These are phyloP conservation scores for Trametes gibbosa DNA, from an alignment of 768 basidiomycete species.

Conservation along the genomic window DNA sequence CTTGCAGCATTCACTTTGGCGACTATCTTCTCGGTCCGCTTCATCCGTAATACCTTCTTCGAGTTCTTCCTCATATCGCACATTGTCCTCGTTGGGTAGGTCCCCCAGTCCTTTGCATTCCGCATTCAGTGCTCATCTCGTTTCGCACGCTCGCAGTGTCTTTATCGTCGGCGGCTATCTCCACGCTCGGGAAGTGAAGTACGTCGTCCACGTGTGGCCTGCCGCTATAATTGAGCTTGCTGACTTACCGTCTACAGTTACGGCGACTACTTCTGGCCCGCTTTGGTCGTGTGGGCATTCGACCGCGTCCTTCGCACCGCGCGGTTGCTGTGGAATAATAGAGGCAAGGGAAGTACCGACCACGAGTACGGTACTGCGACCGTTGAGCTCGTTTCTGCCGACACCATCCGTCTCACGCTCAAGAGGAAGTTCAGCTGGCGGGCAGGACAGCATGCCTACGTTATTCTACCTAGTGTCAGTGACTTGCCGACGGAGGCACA, in stretches of 20 bases:
- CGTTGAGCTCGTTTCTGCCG: slow-evolving; percentile 42
- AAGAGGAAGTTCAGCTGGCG: slow-evolving; percentile 42
- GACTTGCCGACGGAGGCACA: slow-evolving; percentile 40
- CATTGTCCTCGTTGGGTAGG: slow-evolving; percentile 30
- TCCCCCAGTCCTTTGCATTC: neutral
- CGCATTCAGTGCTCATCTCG: neutral
- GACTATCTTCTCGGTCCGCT: slow-evolving; percentile 38
- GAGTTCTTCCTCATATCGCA: slow-evolving; percentile 38
- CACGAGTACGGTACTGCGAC: slow-evolving; percentile 26
- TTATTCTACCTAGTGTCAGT: slow-evolving; percentile 45
- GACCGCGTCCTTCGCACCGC: slow-evolving; percentile 42
- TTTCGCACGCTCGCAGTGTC: slow-evolving; percentile 28
- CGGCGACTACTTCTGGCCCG: slow-evolving; percentile 48
- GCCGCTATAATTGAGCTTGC: slow-evolving; percentile 11
- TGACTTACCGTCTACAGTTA: slow-evolving; percentile 26
- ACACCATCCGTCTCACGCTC: slow-evolving; percentile 46
- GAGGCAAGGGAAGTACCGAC: slow-evolving; percentile 30
- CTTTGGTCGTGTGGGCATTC: slow-evolving; percentile 45
- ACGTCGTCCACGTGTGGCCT: slow-evolving; percentile 10
- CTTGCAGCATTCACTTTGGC: slow-evolving; percentile 29
- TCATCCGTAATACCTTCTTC: slow-evolving; percentile 39
- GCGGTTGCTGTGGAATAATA: slow-evolving; percentile 42
- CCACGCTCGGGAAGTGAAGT: slow-evolving; percentile 15
- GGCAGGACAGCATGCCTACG: slow-evolving; percentile 50
- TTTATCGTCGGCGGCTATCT: slow-evolving; percentile 40